phyloP scores from a whole-genome alignment of 805 yeast species.

The Ogataea sp. region DNA sequence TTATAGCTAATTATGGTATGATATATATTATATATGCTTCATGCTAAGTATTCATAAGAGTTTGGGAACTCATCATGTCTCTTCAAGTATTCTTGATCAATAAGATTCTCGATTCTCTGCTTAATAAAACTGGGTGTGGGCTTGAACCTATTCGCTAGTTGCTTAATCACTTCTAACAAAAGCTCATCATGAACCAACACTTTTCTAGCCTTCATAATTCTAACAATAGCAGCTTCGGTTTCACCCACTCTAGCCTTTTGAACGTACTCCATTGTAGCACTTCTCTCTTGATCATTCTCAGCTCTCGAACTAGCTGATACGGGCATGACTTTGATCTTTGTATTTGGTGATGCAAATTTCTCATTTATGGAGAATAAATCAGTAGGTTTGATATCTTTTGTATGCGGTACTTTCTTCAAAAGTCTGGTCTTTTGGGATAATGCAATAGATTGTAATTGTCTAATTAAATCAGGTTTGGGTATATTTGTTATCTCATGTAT shows the following conservation, averaged over 20 bases:
- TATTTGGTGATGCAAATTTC: constrained; percentile 57
- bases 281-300: constrained; percentile 47
- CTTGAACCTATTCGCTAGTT: constrained; percentile 53
- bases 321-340: constrained; percentile 68
- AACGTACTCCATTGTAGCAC: constrained; percentile 46
- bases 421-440: constrained; percentile 77
- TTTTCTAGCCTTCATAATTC: constrained; percentile 77
- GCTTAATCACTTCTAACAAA: constrained; percentile 55
- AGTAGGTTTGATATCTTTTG: constrained; percentile 53
- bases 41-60: constrained; percentile 64
- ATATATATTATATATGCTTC: constrained; percentile 1
- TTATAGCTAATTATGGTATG: too few species aligned
- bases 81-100: constrained; percentile 76
- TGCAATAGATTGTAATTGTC: constrained; percentile 77
- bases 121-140: constrained; percentile 65
- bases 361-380: constrained; percentile 66
- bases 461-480: constrained; percentile 61
- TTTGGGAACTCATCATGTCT: constrained; percentile 56
- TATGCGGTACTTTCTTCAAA: constrained; percentile 66
- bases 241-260: constrained; percentile 58
- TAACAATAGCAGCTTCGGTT: constrained; percentile 78
- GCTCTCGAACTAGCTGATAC: constrained; percentile 39
- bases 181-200: constrained; percentile 54
- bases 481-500: constrained; percentile 61
- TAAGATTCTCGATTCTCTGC: constrained; percentile 60